Conservation (phyloP, 2,329 filamentous ascomycete species). For the Cladosporium cucumerinum region DNA sequence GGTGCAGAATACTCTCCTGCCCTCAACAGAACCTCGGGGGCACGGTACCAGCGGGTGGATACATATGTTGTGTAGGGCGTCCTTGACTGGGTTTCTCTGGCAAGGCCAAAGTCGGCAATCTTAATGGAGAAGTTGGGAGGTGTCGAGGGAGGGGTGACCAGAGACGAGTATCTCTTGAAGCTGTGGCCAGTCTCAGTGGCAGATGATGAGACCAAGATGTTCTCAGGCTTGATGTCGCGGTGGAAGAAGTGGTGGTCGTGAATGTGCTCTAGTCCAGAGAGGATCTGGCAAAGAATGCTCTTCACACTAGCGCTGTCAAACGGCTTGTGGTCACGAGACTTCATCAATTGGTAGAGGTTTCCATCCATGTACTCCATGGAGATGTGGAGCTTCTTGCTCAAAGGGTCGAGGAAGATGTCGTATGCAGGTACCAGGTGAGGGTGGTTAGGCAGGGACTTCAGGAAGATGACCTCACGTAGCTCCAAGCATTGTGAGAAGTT, state of each 20-base stretch:
- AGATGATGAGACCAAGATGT: constrained; percentile 93
- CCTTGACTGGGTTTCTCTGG: constrained; percentile 95
- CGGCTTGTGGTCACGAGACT: constrained; percentile 90
- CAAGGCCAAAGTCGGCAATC: constrained; percentile 96
- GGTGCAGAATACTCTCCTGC: constrained; percentile 96
- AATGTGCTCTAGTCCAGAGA: constrained; percentile 93
- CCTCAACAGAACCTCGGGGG: constrained; percentile 87
- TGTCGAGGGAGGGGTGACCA: constrained; percentile 92
- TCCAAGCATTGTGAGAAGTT: constrained; percentile 87
- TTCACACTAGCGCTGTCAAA: constrained; percentile 90
- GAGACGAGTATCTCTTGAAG: constrained; percentile 86
- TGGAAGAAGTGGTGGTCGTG: constrained; percentile 98
- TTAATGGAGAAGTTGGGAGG: constrained; percentile 94
- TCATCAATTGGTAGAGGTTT: constrained; percentile 98
- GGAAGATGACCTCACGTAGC: constrained; percentile 92
- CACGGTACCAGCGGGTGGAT: constrained; percentile 92
- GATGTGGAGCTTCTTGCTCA: constrained; percentile 94
- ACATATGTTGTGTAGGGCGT: constrained; percentile 97
- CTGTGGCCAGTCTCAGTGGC: constrained; percentile 76
- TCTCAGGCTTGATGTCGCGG: constrained; percentile 98
- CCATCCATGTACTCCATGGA: constrained; percentile 99
- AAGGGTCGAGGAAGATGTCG: constrained; percentile 96
- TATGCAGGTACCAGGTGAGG: constrained; percentile 93
- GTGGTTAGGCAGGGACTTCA: constrained; percentile 82
- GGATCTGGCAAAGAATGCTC: constrained; percentile 95